Conservation (phyloP, 306 rosid genomes). For the Prunus armeniaca region DNA sequence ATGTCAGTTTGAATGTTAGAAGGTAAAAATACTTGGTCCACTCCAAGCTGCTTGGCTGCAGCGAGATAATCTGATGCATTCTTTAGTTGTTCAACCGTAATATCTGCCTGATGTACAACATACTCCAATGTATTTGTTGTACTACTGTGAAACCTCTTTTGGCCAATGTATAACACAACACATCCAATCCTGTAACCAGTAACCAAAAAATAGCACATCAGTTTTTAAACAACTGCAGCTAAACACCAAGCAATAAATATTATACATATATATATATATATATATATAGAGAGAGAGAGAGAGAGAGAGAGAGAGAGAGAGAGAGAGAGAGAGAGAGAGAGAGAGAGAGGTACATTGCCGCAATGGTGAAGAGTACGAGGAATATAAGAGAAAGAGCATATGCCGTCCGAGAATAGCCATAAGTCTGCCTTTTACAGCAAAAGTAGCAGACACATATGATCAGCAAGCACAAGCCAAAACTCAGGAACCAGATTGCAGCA, state of each 20-base stretch:
- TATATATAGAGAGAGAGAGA: too few species aligned
- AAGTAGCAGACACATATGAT: slow-evolving; percentile 33
- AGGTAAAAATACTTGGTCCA: slow-evolving; percentile 46
- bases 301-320: too few species aligned
- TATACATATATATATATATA: neutral
- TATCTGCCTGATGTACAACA: slow-evolving; percentile 39
- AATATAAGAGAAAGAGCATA: slow-evolving; percentile 42
- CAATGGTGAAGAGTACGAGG: slow-evolving; percentile 41
- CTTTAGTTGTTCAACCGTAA: slow-evolving; percentile 33
- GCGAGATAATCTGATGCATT: slow-evolving; percentile 45
- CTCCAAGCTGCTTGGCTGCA: slow-evolving; percentile 43
- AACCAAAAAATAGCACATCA: slow-evolving; percentile 9
- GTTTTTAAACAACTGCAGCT: slow-evolving; percentile 4
- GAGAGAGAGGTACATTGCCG: slow-evolving; percentile 35
- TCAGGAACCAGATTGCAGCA: slow-evolving; percentile 49
- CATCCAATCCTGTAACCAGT: slow-evolving; percentile 48
- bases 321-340: neutral
- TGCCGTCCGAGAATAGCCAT: slow-evolving; percentile 40
- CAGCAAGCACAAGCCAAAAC: slow-evolving; percentile 41
- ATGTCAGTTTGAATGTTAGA: slow-evolving; percentile 44
- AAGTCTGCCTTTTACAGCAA: slow-evolving; percentile 29
- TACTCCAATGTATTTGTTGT: slow-evolving; percentile 39
- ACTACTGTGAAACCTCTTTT: slow-evolving; percentile 40
- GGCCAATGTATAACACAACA: slow-evolving; percentile 44
- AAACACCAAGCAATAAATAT: neutral